Conservation (phyloP, 2,329 filamentous ascomycete species). For the Ramularia endophylla region DNA sequence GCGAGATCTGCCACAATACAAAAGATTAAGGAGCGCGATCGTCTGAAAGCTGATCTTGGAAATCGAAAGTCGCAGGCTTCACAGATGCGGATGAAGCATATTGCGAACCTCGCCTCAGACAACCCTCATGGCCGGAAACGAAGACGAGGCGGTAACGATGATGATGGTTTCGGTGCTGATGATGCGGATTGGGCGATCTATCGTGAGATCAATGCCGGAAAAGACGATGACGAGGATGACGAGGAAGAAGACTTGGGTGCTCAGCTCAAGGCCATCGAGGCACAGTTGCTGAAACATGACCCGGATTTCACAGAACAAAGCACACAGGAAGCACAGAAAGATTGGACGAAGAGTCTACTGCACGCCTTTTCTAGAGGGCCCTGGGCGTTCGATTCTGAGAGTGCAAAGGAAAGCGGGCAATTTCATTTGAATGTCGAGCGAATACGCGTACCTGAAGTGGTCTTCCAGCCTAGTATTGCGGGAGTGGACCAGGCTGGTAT, state of each 20-base stretch:
- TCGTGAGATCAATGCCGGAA: constrained; percentile 80
- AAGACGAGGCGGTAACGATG: constrained; percentile 80
- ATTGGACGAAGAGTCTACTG: constrained; percentile 88
- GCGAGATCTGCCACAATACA: constrained; percentile 65
- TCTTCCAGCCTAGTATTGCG: constrained; percentile 97
- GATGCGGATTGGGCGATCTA: constrained; percentile 99
- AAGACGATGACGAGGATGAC: constrained; percentile 89
- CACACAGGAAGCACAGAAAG: constrained; percentile 83
- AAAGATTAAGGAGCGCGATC: constrained; percentile 88
- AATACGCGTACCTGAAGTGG: constrained; percentile 97
- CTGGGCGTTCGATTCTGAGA: constrained; percentile 74
- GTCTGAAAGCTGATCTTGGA: constrained; percentile 86
- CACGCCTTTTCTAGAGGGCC: constrained; percentile 88
- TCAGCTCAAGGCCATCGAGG: constrained; percentile 69
- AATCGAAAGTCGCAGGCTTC: constrained; percentile 95
- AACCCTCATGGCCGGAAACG: constrained; percentile 70
- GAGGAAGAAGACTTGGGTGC: constrained; percentile 82
- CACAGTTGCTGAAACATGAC: constrained; percentile 80
- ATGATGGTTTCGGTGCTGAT: constrained; percentile 94
- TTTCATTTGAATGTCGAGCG: constrained; percentile 98
- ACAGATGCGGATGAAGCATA: constrained; percentile 97
- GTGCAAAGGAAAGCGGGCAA: constrained; percentile 75
- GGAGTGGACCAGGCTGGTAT: constrained; percentile 97
- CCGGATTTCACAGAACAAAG: constrained; percentile 85
- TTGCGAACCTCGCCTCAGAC: constrained; percentile 92